Evolutionary conservation across 352 stramenopile species (phyloP), one percentile per base, ranked within the genome.

Genomic region (Phytophthora pisi): DNA sequence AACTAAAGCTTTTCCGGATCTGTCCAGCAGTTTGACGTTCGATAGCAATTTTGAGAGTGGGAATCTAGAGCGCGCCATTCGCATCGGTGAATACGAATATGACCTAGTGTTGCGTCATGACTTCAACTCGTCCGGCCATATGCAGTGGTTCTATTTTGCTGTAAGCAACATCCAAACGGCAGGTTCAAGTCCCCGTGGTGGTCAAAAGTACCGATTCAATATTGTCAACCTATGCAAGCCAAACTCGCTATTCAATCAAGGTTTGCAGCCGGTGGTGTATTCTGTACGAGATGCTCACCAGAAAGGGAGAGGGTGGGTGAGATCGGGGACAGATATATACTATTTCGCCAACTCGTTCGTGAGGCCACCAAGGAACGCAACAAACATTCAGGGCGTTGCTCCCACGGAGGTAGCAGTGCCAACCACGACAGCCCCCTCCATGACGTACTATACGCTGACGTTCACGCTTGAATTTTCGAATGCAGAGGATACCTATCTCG

Each of bases 121-220:
- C 69, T 61, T 96, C 26, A 88, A 98, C 68, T 97, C 88, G 11
- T 72, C 53, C 0, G 81, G 88, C 0, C 82, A 97, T 55, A 96
- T 82, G 67, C 91, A 98, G 73, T 98, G 95, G 95, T 98, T 98
- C 57, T 98, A 98, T 64, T 98, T 98, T 68, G 81, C 80, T 2
- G 72, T 98, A n/a, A 86, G 78, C 51, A 97, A 97, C 56, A 74
- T 87, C 7, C 60, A 75, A 2, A n/a, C 47, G 2, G 36, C 56
- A 24, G 28, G 6, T 8, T 15, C 18, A 18, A 66, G 46, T 51
- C 53, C 47, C 9, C 55, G 60, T 9, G 50, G 47, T 46, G 62
- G 62, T 2, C 68, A 75, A 57, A 81, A 80, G 28, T 95, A 92
- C 55, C 91, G 82, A 1, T 98, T 98, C 70, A 96, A 97, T 64